Percentiles rank a stretch among this genome's conserved stretches.
phyloP scores from a whole-genome alignment of 164 flowering plant genomes.

The Vitis rotundifolia region DNA sequence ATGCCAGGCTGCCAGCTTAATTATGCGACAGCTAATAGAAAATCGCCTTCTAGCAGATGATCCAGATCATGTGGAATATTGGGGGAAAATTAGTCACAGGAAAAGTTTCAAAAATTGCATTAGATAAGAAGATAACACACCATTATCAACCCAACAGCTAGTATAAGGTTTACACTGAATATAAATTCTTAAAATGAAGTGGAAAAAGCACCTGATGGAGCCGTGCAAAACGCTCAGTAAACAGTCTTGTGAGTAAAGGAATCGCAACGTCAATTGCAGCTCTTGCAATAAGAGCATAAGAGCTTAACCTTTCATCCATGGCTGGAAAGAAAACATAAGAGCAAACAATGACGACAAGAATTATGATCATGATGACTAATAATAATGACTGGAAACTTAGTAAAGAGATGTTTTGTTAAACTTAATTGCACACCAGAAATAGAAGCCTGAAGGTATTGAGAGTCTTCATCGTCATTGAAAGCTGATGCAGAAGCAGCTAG shows the following conservation, averaged over 20 bases:
- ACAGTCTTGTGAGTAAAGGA: slow-evolving; percentile 59
- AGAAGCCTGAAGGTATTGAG: slow-evolving; percentile 69
- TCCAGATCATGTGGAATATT: too few relatives aligned
- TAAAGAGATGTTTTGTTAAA: background rate
- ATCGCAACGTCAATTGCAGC: slow-evolving; percentile 65
- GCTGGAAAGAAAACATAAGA: slow-evolving; percentile 42
- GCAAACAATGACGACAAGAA: background rate
- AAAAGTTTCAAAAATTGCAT: too few relatives aligned
- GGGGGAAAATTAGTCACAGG: too few relatives aligned
- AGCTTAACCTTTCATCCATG: slow-evolving; percentile 92
- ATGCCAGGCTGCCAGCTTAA: too few relatives aligned
- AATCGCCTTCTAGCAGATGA: too few relatives aligned
- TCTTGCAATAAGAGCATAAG: slow-evolving; percentile 95
- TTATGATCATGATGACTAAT: background rate
- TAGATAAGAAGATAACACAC: too few relatives aligned
- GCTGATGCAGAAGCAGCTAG: slow-evolving; percentile 79
- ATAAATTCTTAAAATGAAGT: background rate
- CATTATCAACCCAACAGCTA: too few relatives aligned
- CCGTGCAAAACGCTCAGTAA: slow-evolving; percentile 57
- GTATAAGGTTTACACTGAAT: too few relatives aligned
- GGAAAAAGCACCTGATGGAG: slow-evolving; percentile 68
- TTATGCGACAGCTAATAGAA: too few relatives aligned
- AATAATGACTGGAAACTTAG: background rate
- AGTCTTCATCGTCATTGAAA: slow-evolving; percentile 60
- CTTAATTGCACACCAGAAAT: slow-evolving; percentile 56